Percentiles rank a stretch among this genome's conserved stretches.
phyloP scores from a whole-genome alignment of 225 moss, liverwort and hornwort genomes.

The Polytrichum commune region DNA sequence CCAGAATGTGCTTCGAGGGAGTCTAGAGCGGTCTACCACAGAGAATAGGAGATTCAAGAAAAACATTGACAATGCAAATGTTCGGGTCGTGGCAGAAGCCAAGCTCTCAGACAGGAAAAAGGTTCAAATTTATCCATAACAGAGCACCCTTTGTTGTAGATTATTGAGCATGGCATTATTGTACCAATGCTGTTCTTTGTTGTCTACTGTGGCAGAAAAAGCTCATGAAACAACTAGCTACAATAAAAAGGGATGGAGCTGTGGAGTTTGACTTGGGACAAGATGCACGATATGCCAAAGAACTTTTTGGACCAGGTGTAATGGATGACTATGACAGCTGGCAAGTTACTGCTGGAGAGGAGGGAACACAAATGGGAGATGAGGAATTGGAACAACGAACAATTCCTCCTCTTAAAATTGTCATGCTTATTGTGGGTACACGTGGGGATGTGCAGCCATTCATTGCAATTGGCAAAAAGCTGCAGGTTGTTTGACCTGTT shows the following conservation, averaged over 20 bases:
- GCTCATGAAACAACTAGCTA: constrained; percentile 47
- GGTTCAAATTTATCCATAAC: constrained; percentile 12
- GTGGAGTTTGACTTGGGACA: constrained; percentile 50
- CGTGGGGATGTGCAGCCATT: constrained; percentile 68
- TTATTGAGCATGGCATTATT: not conserved
- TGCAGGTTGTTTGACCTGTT: constrained; percentile 33
- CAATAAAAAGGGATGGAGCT: constrained; percentile 47
- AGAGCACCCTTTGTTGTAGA: not conserved
- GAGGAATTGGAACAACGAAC: constrained; percentile 23
- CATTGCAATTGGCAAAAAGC: constrained; percentile 58
- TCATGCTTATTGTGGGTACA: constrained; percentile 62
- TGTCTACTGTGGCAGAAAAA: constrained; percentile 42
- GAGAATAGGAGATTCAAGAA: constrained; percentile 41
- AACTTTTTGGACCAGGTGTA: constrained; percentile 37
- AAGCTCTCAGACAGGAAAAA: constrained; percentile 44
- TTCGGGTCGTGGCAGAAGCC: constrained; percentile 43
- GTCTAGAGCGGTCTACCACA: constrained; percentile 26
- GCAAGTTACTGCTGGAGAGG: constrained; percentile 12
- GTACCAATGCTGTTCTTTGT: not conserved
- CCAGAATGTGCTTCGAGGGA: constrained; percentile 12
- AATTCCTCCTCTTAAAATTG: constrained; percentile 46
- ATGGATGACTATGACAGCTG: constrained; percentile 36
- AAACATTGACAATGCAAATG: constrained; percentile 51
- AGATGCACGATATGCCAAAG: constrained; percentile 39
- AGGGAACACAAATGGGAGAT: constrained; percentile 18